phyloP scores from a whole-genome alignment of 2,329 filamentous ascomycete genomes.

The Periconia digitata region DNA sequence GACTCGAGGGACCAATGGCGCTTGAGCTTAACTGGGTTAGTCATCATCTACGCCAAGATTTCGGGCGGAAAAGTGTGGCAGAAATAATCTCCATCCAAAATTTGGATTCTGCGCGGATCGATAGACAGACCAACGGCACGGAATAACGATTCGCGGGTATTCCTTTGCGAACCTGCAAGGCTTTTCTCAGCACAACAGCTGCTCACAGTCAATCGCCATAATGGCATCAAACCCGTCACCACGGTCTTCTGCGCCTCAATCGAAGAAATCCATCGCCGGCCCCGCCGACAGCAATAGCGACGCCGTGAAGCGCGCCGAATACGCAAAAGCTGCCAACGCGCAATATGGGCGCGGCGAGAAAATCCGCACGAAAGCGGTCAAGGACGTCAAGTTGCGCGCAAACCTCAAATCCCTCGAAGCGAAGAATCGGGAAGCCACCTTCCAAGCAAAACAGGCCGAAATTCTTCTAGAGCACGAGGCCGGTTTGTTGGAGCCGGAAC shows the following conservation, averaged over 20 bases:
- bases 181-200: too few relatives aligned
- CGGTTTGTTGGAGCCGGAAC: conserved; percentile 86
- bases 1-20: too few relatives aligned
- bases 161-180: neutral
- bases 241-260: conserved; percentile 19
- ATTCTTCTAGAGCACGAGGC: conserved; percentile 84
- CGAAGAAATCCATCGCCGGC: conserved; percentile 14
- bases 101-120: neutral
- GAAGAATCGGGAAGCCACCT: conserved; percentile 77
- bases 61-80: conserved; percentile 10
- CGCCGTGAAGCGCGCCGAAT: conserved; percentile 32
- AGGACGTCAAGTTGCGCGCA: conserved; percentile 85
- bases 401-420: conserved; percentile 77
- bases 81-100: conserved; percentile 10
- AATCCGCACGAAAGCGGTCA: conserved; percentile 71
- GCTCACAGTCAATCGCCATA: neutral
- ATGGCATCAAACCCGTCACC: conserved; percentile 27
- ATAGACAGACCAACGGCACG: neutral
- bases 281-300: conserved; percentile 30
- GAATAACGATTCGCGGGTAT: too few relatives aligned
- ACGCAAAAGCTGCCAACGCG: conserved; percentile 59
- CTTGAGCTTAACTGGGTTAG: neutral
- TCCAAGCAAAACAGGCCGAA: conserved; percentile 92
- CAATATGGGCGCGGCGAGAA: conserved; percentile 82
- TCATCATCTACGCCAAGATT: conserved; percentile 8